phyloP scores from a whole-genome alignment of 495 filamentous ascomycete species.

The Podospora anserina region DNA sequence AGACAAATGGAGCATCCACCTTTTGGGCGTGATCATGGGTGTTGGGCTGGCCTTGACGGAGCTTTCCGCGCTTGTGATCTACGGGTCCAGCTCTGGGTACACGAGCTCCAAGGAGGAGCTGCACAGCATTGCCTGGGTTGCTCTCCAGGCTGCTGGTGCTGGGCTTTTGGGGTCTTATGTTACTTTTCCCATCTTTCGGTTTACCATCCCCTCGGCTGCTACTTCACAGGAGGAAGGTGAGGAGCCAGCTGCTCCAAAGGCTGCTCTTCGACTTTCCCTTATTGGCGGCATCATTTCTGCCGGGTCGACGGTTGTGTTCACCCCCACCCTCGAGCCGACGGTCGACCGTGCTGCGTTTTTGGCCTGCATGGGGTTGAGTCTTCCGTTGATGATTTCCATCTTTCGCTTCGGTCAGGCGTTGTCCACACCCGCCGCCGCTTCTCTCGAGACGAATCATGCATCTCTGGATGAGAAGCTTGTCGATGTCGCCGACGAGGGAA shows the following conservation, averaged over 20 bases:
- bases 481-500: neutral
- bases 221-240: neutral
- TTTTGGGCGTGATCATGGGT: constrained; percentile 19
- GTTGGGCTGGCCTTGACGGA: constrained; percentile 18
- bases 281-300: constrained; percentile 21
- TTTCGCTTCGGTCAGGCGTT: neutral
- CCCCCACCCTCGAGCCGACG: constrained; percentile 13
- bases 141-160: constrained; percentile 17
- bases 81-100: constrained; percentile 7
- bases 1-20: constrained; percentile 20
- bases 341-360: constrained; percentile 16
- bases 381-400: constrained; percentile 18
- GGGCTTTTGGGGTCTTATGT: constrained; percentile 16
- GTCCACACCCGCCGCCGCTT: neutral
- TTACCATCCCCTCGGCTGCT: neutral
- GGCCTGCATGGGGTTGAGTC: constrained; percentile 19
- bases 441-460: too few species aligned
- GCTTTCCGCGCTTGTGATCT: constrained; percentile 18
- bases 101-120: constrained; percentile 19
- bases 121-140: constrained; percentile 19
- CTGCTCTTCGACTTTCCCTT: constrained; percentile 7
- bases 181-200: neutral
- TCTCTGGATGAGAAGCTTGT: neutral
- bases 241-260: neutral
- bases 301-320: constrained; percentile 11